Evolutionary conservation across 225 moss, liverwort and hornwort genomes (phyloP), one percentile per base, ranked within the genome.

Genomic region (Pseudoscleropodium purum): DNA sequence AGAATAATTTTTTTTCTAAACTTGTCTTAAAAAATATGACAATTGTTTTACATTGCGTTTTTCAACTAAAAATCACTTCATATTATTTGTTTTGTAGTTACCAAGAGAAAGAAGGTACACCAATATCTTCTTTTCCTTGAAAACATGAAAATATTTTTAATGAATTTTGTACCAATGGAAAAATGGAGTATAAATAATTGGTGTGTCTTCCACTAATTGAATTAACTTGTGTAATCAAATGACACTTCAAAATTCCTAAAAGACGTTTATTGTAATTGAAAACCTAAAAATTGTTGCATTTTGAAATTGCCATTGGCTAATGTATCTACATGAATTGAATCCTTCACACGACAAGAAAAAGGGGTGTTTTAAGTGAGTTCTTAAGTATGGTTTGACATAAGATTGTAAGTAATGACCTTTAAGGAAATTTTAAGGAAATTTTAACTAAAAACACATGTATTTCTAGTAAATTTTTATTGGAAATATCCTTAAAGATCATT

Each of bases 21-120:
- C 0, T 0, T 33, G 0, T 4, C 7, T 19, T 56, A 47, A 75
- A 1, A 29, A 31, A 19, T 31, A 31, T 12, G 0, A 0, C 12
- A 31, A 31, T 49, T 31, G 2, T 47, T 75, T 31, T 18, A 18
- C 1, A 75, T 72, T 15, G 8, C 3, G 15, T 16, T 25, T 73
- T 29, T 17, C 6, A 73, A 73, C 8, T 15, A 27, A 31, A 49
- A 18, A 6, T 30, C 2, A 11, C 18, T 47, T 75, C 4, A 47
- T 30, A 18, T 75, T 47, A 45, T 75, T 31, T 30, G 2, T 75
- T 31, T 11, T 30, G 11, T 4, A 11, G 11, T 6, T 18, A n/a
- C 2, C 24, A 0, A 6, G 1, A 30, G 4, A 18, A 45, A 74
- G 15, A 47, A 3, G 6, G 3, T 17, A 75, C 2, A 5, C 6